A percentile compares a stretch with the other conserved stretches of the same genome.
phyloP scores from a whole-genome alignment of 108 stramenopile genomes.

The Pseudonitzschia delicatissima region DNA sequence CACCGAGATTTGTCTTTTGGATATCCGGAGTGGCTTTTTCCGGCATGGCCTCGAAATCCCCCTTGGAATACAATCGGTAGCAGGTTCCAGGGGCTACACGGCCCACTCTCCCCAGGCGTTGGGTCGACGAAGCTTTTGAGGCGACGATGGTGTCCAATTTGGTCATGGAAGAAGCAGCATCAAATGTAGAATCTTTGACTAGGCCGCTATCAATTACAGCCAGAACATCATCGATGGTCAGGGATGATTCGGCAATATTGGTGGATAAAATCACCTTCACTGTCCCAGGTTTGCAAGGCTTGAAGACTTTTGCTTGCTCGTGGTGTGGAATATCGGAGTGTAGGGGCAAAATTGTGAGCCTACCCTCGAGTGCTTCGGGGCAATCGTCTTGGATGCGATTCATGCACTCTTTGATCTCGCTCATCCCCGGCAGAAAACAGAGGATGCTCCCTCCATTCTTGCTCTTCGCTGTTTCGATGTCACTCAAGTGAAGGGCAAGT shows the following conservation, averaged over 20 bases:
- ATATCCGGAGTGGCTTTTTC: constrained; percentile 67
- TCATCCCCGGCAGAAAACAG: constrained; percentile 87
- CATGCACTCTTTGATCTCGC: constrained; percentile 59
- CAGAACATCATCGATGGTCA: constrained; percentile 79
- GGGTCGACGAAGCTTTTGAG: constrained; percentile 69
- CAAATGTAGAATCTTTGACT: constrained; percentile 57
- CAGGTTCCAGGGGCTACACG: constrained; percentile 73
- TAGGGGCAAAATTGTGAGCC: constrained; percentile 57
- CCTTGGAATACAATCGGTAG: constrained; percentile 66
- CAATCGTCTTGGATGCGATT: constrained; percentile 34
- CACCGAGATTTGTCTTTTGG: constrained; percentile 29
- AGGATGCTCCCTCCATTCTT: constrained; percentile 73
- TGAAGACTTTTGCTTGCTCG: constrained; percentile 74
- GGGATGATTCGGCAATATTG: constrained; percentile 87
- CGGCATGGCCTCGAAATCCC: constrained; percentile 35
- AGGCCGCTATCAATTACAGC: constrained; percentile 80
- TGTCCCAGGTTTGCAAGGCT: constrained; percentile 44
- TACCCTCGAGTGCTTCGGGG: constrained; percentile 25
- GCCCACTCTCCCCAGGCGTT: constrained; percentile 89
- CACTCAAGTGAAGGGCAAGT: background rate
- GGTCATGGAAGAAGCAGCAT: constrained; percentile 65
- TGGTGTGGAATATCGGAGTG: constrained; percentile 65
- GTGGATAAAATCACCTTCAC: constrained; percentile 83
- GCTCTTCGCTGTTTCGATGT: constrained; percentile 59
- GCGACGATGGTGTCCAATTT: constrained; percentile 53